A percentile compares a stretch with the other conserved stretches of the same genome.
These are phyloP conservation scores for Crithidia expoeki DNA, from an alignment of 208 protist species.

Conservation along the genomic window DNA sequence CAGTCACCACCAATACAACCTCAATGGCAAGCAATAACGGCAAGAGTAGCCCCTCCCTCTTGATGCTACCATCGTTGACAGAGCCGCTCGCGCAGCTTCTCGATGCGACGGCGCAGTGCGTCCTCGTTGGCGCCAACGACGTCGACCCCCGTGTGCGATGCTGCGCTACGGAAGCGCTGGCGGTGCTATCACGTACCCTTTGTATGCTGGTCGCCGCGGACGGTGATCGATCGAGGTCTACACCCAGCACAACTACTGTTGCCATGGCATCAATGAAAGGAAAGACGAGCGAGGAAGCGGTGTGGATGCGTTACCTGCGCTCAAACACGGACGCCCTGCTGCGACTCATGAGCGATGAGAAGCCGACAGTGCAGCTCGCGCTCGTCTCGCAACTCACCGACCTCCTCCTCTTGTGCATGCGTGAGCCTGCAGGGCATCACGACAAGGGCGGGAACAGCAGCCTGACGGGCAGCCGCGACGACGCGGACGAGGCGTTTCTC, in stretches of 20 bases:
- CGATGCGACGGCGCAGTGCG: constrained; percentile 43
- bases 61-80: constrained; percentile 4
- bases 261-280: constrained; percentile 3
- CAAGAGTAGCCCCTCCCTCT: not conserved
- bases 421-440: not conserved
- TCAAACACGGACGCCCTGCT: constrained; percentile 56
- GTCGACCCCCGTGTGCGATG: constrained; percentile 55
- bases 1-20: not conserved
- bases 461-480: constrained; percentile 4
- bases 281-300: constrained; percentile 4
- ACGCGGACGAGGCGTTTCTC: not conserved
- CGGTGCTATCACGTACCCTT: constrained; percentile 55
- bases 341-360: constrained; percentile 55
- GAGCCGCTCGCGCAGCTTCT: constrained; percentile 31
- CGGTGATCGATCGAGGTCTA: not conserved
- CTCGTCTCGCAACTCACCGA: constrained; percentile 68
- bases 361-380: constrained; percentile 67
- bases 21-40: not conserved
- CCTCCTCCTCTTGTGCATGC: constrained; percentile 41
- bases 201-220: constrained; percentile 45
- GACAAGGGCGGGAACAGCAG: constrained; percentile 6
- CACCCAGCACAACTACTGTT: constrained; percentile 9
- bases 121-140: constrained; percentile 44
- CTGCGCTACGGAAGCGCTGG: constrained; percentile 52
- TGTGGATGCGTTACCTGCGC: constrained; percentile 49